Conservation (phyloP, 2,329 filamentous ascomycete species). For the Stemphylium vesicarium region DNA sequence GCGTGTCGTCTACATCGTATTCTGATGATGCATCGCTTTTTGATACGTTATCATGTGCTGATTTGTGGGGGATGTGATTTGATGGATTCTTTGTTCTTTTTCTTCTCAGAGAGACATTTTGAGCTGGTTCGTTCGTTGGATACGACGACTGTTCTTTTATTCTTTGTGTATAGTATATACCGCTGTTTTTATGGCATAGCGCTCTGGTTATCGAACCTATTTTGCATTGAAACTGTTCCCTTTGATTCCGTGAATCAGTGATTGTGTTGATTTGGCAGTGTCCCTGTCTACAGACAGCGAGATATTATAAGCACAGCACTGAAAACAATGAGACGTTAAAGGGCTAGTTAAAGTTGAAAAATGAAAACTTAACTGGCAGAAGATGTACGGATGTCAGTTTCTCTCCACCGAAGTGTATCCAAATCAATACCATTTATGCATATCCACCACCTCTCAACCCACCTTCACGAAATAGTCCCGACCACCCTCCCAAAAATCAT, state of each 20-base stretch:
- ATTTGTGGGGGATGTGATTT: neutral
- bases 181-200: constrained; percentile 21
- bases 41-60: no score
- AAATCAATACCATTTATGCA: no score
- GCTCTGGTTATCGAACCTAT: constrained; percentile 2
- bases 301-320: no score
- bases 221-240: neutral
- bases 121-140: constrained; percentile 15
- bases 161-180: constrained; percentile 26
- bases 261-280: neutral
- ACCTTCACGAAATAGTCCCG: no score
- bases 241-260: neutral
- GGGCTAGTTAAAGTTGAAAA: no score
- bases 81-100: constrained; percentile 2
- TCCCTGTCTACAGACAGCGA: no score
- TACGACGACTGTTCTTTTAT: constrained; percentile 15
- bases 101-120: constrained; percentile 1
- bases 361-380: no score
- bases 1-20: neutral
- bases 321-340: no score
- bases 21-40: no score
- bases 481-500: neutral
- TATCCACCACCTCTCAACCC: no score
- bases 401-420: no score
- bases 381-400: no score